These are phyloP conservation scores for Phytophthora citricola DNA, from an alignment of 352 stramenopile species.

Conservation along the genomic window DNA sequence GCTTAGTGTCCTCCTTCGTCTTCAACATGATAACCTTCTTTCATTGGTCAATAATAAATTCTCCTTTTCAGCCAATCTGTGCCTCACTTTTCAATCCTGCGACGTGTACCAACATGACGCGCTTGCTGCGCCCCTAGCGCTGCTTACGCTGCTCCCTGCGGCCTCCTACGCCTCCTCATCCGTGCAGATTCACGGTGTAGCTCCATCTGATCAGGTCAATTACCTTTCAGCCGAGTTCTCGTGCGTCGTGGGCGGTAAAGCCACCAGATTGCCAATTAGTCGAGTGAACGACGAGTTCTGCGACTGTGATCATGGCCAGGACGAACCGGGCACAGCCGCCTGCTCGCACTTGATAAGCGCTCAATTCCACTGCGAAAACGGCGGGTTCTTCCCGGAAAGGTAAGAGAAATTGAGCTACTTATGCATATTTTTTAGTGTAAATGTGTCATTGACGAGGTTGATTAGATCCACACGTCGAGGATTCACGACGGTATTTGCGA, in stretches of 20 bases:
- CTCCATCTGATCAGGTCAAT: slow-evolving; percentile 37
- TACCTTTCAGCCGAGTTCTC: slow-evolving; percentile 32
- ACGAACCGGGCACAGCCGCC: slow-evolving; percentile 89
- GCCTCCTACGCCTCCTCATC: neutral
- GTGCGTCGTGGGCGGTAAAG: slow-evolving; percentile 45
- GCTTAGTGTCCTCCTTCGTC: slow-evolving; percentile 9
- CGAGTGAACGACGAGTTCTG: slow-evolving; percentile 95
- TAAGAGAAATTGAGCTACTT: slow-evolving; percentile 18
- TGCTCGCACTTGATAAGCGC: slow-evolving; percentile 67
- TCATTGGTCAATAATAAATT: slow-evolving; percentile 21
- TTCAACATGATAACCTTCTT: slow-evolving; percentile 15
- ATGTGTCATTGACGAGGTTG: neutral
- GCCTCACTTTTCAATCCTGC: slow-evolving; percentile 8
- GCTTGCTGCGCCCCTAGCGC: slow-evolving; percentile 12
- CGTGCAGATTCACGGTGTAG: slow-evolving; percentile 50
- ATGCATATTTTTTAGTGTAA: neutral
- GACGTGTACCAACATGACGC: slow-evolving; percentile 14
- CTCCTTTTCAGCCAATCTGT: slow-evolving; percentile 22
- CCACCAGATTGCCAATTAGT: slow-evolving; percentile 37
- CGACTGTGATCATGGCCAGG: slow-evolving; percentile 90
- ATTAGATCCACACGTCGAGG: slow-evolving; percentile 77
- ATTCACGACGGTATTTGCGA: slow-evolving; percentile 97
- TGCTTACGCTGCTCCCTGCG: slow-evolving; percentile 17
- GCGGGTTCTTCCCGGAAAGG: slow-evolving; percentile 64
- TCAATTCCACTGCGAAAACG: slow-evolving; percentile 80